Evolutionary conservation across 2,329 filamentous ascomycete species (phyloP).

Genomic region (Polytolypa hystricis): DNA sequence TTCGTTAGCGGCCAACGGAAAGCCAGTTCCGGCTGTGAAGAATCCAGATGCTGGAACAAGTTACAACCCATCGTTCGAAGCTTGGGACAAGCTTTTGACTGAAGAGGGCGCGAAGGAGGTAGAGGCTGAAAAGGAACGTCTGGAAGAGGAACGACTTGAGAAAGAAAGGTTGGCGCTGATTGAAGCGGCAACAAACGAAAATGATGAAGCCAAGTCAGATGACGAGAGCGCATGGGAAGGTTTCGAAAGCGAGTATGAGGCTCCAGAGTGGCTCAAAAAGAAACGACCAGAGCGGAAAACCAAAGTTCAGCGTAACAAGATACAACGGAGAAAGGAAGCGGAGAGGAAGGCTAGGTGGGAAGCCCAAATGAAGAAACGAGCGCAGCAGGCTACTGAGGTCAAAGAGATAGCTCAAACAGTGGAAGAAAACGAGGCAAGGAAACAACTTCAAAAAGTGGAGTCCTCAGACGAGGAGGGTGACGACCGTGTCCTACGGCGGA

Average conservation of each 20-base stretch:
- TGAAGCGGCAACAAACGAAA: slow-evolving; percentile 63
- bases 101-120: slow-evolving; percentile 69
- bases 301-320: slow-evolving; percentile 72
- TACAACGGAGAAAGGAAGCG: slow-evolving; percentile 77
- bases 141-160: slow-evolving; percentile 57
- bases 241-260: slow-evolving; percentile 67
- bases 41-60: slow-evolving; percentile 74
- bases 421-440: slow-evolving; percentile 40
- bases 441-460: slow-evolving; percentile 21
- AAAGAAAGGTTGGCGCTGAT: slow-evolving; percentile 56
- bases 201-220: slow-evolving; percentile 64
- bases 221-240: slow-evolving; percentile 90
- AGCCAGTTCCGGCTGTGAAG: slow-evolving; percentile 63
- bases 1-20: slow-evolving; percentile 72
- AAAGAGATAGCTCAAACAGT: slow-evolving; percentile 52
- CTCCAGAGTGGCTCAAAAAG: slow-evolving; percentile 50
- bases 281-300: slow-evolving; percentile 82
- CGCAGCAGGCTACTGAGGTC: slow-evolving; percentile 59
- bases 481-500: slow-evolving; percentile 55
- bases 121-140: slow-evolving; percentile 63
- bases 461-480: slow-evolving; percentile 43
- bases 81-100: slow-evolving; percentile 68
- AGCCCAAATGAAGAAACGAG: slow-evolving; percentile 59
- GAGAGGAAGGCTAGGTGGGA: slow-evolving; percentile 69
- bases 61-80: slow-evolving; percentile 82